Conservation (phyloP, 805 yeast species). For the Saccharomycopsis malanga region DNA sequence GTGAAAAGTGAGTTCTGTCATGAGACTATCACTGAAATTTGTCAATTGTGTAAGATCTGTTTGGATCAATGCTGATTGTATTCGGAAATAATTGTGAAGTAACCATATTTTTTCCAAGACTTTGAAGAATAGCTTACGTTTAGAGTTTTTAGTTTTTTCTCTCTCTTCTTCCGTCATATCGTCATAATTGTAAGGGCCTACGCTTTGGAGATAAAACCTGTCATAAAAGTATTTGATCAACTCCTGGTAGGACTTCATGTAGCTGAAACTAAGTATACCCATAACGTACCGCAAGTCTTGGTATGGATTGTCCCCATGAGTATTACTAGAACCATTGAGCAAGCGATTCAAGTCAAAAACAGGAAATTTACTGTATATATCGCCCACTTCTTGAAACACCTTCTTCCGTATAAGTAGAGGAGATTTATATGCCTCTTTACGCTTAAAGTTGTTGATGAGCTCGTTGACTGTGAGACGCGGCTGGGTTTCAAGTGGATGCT, state of each 20-base stretch:
- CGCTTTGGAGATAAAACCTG: conserved; percentile 15
- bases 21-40: conserved; percentile 16
- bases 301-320: not conserved
- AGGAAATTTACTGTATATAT: conserved; percentile 19
- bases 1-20: conserved; percentile 32
- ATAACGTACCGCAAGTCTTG: conserved; percentile 14
- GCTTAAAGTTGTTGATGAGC: conserved; percentile 11
- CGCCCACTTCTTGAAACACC: conserved; percentile 20
- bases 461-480: conserved; percentile 8
- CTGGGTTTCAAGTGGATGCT: not conserved
- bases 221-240: conserved; percentile 21
- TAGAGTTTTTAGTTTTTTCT: not conserved
- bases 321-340: not conserved
- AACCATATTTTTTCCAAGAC: conserved; percentile 20
- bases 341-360: conserved; percentile 16
- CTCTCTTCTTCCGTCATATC: not conserved
- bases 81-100: conserved; percentile 20
- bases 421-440: conserved; percentile 13
- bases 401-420: conserved; percentile 18
- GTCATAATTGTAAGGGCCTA: not conserved
- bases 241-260: conserved; percentile 21
- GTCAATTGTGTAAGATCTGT: conserved; percentile 17
- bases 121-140: conserved; percentile 19
- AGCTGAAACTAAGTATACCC: conserved; percentile 16
- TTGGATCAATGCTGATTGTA: conserved; percentile 21